A percentile compares a stretch with the other conserved stretches of the same genome.
phyloP scores from a whole-genome alignment of 805 yeast genomes.

The Saccharomyces kudriavzevii region DNA sequence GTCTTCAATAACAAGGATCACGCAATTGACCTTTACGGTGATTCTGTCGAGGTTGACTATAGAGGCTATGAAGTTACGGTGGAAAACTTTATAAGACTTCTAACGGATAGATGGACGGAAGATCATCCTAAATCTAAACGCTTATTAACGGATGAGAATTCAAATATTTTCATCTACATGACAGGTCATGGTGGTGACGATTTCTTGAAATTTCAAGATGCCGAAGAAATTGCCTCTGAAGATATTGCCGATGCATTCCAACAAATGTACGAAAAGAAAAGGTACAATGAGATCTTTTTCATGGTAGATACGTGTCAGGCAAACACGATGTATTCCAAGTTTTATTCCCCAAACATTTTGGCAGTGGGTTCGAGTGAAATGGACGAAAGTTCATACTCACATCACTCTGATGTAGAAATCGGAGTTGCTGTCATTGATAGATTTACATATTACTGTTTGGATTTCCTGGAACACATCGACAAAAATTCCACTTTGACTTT shows the following conservation, averaged over 20 bases:
- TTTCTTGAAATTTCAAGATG: conserved; percentile 94
- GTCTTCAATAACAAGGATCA: conserved; percentile 91
- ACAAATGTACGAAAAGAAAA: conserved; percentile 91
- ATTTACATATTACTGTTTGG: conserved; percentile 86
- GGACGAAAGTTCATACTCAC: conserved; percentile 89
- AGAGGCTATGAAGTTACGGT: conserved; percentile 98
- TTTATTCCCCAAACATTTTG: conserved; percentile 84
- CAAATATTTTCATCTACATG: conserved; percentile 87
- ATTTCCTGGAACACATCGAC: conserved; percentile 74
- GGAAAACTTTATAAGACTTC: conserved; percentile 83
- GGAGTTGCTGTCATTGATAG: conserved; percentile 98
- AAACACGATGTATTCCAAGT: conserved; percentile 89
- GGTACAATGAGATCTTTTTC: conserved; percentile 91
- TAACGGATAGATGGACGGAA: conserved; percentile 93
- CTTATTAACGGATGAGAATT: conserved; percentile 83
- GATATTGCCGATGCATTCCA: conserved; percentile 96
- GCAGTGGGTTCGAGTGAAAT: conserved; percentile 87
- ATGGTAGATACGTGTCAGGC: conserved; percentile 99
- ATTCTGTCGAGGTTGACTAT: conserved; percentile 90
- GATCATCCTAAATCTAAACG: conserved; percentile 91
- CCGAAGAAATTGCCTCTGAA: conserved; percentile 91
- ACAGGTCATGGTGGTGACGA: conserved; percentile 99
- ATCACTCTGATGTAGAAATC: conserved; percentile 88
- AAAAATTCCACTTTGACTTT: conserved; percentile 68
- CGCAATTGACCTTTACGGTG: conserved; percentile 88